Conservation (phyloP, 345 rosid genomes). For the Theobroma cacao region DNA sequence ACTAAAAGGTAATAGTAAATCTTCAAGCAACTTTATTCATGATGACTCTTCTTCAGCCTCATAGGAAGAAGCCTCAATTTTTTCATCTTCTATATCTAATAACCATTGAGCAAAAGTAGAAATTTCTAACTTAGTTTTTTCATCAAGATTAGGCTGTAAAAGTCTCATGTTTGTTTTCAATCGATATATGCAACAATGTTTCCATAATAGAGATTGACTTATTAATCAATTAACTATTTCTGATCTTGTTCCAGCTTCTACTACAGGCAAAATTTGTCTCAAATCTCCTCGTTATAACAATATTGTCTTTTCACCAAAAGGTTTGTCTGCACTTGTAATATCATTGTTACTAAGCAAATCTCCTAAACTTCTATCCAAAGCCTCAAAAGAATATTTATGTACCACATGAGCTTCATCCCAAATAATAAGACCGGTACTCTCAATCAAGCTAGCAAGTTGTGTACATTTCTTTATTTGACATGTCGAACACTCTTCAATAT, state of each 20-base stretch:
- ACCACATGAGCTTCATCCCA: not conserved
- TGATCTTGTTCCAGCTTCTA: not conserved
- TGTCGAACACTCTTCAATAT: not conserved
- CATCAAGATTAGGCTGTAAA: not conserved
- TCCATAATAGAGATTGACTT: not conserved
- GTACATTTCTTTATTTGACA: not conserved
- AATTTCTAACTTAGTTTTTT: too few relatives aligned
- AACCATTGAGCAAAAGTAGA: not conserved
- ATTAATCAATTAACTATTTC: not conserved
- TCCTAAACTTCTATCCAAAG: not conserved
- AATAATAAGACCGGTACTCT: too few relatives aligned
- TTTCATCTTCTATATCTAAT: too few relatives aligned
- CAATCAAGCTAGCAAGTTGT: not conserved
- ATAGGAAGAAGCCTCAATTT: too few relatives aligned
- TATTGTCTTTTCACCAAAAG: not conserved
- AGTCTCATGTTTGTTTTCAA: not conserved
- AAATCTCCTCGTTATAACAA: not conserved
- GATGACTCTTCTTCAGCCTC: too few relatives aligned
- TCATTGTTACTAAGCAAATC: rapidly evolving
- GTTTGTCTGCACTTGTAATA: rapidly evolving
- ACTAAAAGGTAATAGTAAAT: too few relatives aligned
- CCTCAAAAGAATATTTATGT: not conserved
- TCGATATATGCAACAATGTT: not conserved
- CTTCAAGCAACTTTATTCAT: too few relatives aligned
- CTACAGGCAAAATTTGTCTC: too few relatives aligned